Percentiles rank a stretch among this genome's conserved stretches.
Conservation (phyloP, 768 basidiomycete species). For the Leccinellum luteum region DNA sequence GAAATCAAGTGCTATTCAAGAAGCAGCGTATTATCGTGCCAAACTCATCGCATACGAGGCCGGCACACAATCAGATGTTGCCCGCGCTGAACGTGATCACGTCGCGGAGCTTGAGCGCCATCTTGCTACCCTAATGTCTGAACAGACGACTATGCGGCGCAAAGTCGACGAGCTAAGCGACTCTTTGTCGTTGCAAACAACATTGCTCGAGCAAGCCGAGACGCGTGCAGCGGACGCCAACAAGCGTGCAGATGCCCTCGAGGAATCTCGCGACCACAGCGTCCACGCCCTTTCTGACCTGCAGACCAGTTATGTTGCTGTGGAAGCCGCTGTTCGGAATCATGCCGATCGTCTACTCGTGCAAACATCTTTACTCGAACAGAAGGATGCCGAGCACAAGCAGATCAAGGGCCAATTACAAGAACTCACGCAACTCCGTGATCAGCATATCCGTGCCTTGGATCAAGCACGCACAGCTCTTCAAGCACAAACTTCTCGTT, state of each 20-base stretch:
- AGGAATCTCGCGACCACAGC: conserved; percentile 64
- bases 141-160: conserved; percentile 64
- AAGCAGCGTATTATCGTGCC: conserved; percentile 93
- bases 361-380: conserved; percentile 71
- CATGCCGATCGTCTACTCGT: conserved; percentile 71
- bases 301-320: conserved; percentile 54
- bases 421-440: conserved; percentile 65
- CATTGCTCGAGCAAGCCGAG: conserved; percentile 74
- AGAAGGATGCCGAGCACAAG: conserved; percentile 75
- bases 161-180: conserved; percentile 72
- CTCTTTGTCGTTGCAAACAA: conserved; percentile 72
- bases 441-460: conserved; percentile 84
- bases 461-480: conserved; percentile 84
- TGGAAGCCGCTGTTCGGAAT: conserved; percentile 70
- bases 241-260: conserved; percentile 72
- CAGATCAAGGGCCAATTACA: conserved; percentile 65
- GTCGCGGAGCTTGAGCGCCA: conserved; percentile 70
- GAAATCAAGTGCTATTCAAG: conserved; percentile 79
- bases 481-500: conserved; percentile 68
- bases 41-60: conserved; percentile 88
- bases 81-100: conserved; percentile 77
- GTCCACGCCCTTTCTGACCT: conserved; percentile 67
- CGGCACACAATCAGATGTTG: conserved; percentile 58
- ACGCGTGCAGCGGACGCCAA: conserved; percentile 71
- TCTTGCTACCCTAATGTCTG: conserved; percentile 56